phyloP scores from a whole-genome alignment of 345 rosid species.

The Turnera subulata region DNA sequence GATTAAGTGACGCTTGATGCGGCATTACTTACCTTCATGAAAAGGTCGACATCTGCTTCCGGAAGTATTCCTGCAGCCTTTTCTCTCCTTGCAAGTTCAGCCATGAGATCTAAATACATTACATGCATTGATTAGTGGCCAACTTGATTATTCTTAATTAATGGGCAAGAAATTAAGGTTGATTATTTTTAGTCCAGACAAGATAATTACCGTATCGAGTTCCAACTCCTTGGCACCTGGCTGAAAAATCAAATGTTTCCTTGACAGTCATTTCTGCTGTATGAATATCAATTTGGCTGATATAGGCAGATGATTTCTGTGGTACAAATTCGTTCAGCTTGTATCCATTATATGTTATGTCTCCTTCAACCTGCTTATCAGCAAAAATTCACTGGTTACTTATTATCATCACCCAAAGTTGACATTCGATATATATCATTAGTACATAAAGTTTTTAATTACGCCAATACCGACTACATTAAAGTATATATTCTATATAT shows the following conservation, averaged over 20 bases:
- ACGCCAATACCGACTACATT: too few species aligned
- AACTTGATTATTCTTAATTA: too few species aligned
- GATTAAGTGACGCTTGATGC: too few species aligned
- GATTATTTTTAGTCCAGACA: not conserved
- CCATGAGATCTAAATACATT: conserved; percentile 19
- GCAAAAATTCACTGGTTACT: too few species aligned
- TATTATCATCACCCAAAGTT: too few species aligned
- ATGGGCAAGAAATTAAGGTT: too few species aligned
- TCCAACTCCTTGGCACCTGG: conserved; percentile 60
- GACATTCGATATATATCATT: too few species aligned
- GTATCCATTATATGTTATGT: conserved; percentile 48
- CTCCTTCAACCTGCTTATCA: conserved; percentile 37
- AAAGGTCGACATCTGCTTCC: conserved; percentile 59
- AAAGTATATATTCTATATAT: too few species aligned
- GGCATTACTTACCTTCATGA: conserved; percentile 35
- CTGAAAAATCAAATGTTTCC: conserved; percentile 54
- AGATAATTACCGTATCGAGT: conserved; percentile 26
- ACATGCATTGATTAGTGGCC: not conserved
- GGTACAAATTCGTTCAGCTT: conserved; percentile 47
- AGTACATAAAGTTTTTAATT: too few species aligned
- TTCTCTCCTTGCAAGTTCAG: conserved; percentile 46
- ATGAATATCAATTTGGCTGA: conserved; percentile 63
- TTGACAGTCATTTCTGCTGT: conserved; percentile 62
- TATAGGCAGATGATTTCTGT: conserved; percentile 55
- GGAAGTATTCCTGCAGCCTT: conserved; percentile 49